Conservation (phyloP, 306 rosid species). For the Hylodesmum podocarpum region DNA sequence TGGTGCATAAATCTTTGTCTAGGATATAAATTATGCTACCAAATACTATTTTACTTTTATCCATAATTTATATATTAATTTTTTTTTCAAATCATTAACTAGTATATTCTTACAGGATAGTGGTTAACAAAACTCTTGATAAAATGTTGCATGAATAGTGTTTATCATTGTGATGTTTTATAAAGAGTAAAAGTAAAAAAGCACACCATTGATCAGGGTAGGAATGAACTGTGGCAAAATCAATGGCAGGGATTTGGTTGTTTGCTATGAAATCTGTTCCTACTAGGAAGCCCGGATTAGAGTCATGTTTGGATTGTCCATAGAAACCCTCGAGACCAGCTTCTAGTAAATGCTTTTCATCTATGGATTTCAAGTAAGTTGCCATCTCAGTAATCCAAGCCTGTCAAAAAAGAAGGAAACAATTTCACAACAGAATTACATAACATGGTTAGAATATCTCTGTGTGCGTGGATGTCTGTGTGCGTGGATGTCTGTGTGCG, state of each 20-base stretch:
- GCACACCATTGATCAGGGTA: slow-evolving; percentile 81
- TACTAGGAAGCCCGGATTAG: slow-evolving; percentile 53
- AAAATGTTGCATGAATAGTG: background rate
- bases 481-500: no score
- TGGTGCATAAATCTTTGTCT: no score
- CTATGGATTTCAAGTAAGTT: slow-evolving; percentile 69
- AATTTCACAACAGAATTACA: no score
- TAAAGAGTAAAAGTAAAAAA: background rate
- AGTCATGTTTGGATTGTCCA: slow-evolving; percentile 50
- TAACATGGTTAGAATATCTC: no score
- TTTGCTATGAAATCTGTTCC: slow-evolving; percentile 84
- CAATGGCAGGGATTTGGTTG: slow-evolving; percentile 70
- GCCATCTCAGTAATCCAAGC: slow-evolving; percentile 84
- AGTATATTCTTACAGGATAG: no score
- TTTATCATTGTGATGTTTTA: background rate
- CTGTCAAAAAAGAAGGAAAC: slow-evolving; percentile 37
- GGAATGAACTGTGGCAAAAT: slow-evolving; percentile 79
- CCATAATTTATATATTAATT: no score
- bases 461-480: no score
- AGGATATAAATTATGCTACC: no score
- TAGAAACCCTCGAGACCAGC: slow-evolving; percentile 86
- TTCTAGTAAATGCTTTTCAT: slow-evolving; percentile 72
- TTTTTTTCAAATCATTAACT: no score
- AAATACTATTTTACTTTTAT: no score
- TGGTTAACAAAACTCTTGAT: no score